A percentile compares a stretch with the other conserved stretches of the same genome.
These are phyloP conservation scores for Penicillium sp. DNA, from an alignment of 2,329 filamentous ascomycete species.

Conservation along the genomic window DNA sequence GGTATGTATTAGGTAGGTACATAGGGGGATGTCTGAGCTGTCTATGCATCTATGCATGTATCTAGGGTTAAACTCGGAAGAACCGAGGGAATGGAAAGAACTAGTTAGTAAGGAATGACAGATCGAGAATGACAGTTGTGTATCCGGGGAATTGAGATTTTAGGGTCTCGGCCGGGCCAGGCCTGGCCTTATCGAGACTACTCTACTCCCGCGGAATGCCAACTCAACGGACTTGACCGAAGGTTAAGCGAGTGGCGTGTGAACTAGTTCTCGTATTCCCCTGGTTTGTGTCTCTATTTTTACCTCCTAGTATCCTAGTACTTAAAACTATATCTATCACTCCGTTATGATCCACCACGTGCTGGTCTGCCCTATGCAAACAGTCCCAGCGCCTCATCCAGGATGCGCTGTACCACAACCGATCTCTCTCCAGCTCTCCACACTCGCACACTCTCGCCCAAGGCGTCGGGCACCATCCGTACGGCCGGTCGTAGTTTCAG, in stretches of 20 bases:
- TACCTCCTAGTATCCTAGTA: no score
- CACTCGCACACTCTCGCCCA: slow-evolving; percentile 21
- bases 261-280: slow-evolving; percentile 1
- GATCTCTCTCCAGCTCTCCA: slow-evolving; percentile 42
- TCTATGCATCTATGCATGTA: no score
- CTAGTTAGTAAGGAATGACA: no score
- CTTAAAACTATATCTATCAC: no score
- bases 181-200: not conserved
- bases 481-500: slow-evolving; percentile 24
- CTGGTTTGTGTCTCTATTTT: no score
- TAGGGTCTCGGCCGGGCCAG: slow-evolving; percentile 8
- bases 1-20: no score
- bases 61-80: no score
- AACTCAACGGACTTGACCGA: slow-evolving; percentile 22
- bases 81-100: no score
- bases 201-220: not conserved
- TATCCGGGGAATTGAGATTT: slow-evolving; percentile 3
- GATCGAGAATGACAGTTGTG: no score
- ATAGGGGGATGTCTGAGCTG: not conserved
- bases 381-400: slow-evolving; percentile 30
- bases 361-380: not conserved
- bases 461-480: slow-evolving; percentile 13
- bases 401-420: slow-evolving; percentile 30
- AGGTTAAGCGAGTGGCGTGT: slow-evolving; percentile 25
- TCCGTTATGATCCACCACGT: slow-evolving; percentile 5